These are phyloP conservation scores for Backusella australiensis DNA, from an alignment of 192 early-diverging fungal species.

Conservation along the genomic window DNA sequence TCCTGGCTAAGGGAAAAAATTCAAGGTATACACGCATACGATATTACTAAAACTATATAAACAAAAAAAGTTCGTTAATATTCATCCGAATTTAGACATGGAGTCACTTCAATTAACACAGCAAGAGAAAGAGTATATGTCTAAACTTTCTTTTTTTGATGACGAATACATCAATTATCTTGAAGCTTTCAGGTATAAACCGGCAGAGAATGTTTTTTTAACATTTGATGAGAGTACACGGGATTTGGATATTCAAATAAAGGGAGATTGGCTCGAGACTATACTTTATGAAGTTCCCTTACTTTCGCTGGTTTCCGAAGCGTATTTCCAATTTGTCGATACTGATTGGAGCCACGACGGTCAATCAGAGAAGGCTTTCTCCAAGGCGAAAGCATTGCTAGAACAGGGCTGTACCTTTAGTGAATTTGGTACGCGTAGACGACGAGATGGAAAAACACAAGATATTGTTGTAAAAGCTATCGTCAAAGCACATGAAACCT, in stretches of 20 bases:
- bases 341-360: conserved; percentile 63
- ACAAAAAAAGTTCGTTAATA: background rate
- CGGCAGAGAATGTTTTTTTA: conserved; percentile 42
- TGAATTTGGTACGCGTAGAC: conserved; percentile 75
- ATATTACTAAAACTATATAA: too few species aligned
- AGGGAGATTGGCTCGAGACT: conserved; percentile 62
- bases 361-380: conserved; percentile 50
- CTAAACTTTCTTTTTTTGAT: conserved; percentile 54
- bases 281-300: conserved; percentile 78
- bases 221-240: conserved; percentile 13
- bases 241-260: conserved; percentile 45
- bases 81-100: conserved; percentile 32
- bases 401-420: conserved; percentile 63
- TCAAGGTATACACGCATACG: conserved; percentile 11
- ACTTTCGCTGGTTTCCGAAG: conserved; percentile 65
- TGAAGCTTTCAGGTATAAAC: conserved; percentile 49
- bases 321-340: conserved; percentile 67
- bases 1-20: conserved; percentile 42
- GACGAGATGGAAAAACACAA: conserved; percentile 64
- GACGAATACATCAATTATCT: conserved; percentile 59
- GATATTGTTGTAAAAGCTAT: conserved; percentile 58
- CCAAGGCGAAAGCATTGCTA: conserved; percentile 49
- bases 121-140: conserved; percentile 40
- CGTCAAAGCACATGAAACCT: background rate
- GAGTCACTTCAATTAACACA: conserved; percentile 37